Evolutionary conservation across 192 early-diverging fungal genomes (phyloP).

Genomic region (Rhizophlyctis rosea): DNA sequence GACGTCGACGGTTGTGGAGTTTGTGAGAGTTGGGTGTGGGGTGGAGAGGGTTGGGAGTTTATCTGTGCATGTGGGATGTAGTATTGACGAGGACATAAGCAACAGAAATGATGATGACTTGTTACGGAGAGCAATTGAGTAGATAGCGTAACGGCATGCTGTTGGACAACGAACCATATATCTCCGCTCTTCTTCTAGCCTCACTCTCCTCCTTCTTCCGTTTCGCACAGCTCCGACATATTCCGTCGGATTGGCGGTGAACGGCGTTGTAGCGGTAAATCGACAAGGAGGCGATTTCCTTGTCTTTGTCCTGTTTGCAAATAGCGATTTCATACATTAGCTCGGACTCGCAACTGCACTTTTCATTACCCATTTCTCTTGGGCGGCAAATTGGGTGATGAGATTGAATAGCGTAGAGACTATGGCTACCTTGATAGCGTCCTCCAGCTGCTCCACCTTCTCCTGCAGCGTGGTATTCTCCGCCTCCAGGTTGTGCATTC

Average conservation of each 20-base stretch:
- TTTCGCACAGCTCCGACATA: conserved; percentile 46
- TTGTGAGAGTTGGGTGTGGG: conserved; percentile 8
- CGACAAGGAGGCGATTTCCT: conserved; percentile 54
- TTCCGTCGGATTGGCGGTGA: conserved; percentile 44
- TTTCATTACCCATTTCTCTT: no score
- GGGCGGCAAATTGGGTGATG: no score
- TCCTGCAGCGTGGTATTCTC: conserved; percentile 43
- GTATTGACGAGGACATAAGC: neutral
- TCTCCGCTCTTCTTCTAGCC: conserved; percentile 24
- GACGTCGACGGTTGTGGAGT: conserved; percentile 22
- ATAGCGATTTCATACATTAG: no score
- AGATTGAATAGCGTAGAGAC: no score
- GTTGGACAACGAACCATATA: conserved; percentile 24
- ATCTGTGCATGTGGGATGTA: no score
- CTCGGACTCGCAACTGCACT: no score
- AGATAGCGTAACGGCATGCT: no score
- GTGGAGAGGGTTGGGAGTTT: conserved; percentile 25
- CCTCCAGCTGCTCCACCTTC: conserved; percentile 35
- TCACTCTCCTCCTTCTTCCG: conserved; percentile 44
- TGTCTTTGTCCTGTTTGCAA: conserved; percentile 48
- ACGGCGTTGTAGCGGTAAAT: conserved; percentile 62
- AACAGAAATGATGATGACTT: neutral
- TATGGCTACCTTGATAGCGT: conserved; percentile 34
- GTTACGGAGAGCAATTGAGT: no score
- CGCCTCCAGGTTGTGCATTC: conserved; percentile 39